A percentile compares a stretch with the other conserved stretches of the same genome.
Conservation (phyloP, 2,329 filamentous ascomycete genomes). For the Septoria linicola region DNA sequence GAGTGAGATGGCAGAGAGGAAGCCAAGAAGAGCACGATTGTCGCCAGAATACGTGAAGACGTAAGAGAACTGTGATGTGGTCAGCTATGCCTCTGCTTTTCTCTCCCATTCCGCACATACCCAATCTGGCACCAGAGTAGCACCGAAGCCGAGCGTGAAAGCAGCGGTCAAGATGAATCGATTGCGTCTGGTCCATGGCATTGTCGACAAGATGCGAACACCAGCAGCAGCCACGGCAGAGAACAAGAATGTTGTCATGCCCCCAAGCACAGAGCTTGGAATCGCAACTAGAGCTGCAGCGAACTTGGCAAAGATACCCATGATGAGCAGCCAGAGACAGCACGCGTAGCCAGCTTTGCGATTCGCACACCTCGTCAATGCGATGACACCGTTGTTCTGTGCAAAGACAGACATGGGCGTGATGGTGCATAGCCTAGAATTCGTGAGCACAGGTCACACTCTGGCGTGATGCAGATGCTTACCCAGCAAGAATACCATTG, state of each 20-base stretch:
- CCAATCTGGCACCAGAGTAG: conserved; percentile 47
- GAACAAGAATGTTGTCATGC: conserved; percentile 74
- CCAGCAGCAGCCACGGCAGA: conserved; percentile 73
- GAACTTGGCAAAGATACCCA: conserved; percentile 82
- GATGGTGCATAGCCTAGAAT: conserved; percentile 63
- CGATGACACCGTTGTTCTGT: conserved; percentile 83
- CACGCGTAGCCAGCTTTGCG: conserved; percentile 76
- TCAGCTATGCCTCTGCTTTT: neutral
- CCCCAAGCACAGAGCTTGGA: conserved; percentile 53
- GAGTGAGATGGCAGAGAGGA: conserved; percentile 64
- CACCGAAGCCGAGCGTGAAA: conserved; percentile 67
- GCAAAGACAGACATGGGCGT: conserved; percentile 79
- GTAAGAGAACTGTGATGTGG: conserved; percentile 37
- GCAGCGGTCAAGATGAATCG: conserved; percentile 78
- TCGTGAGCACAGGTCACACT: neutral
- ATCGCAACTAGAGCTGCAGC: conserved; percentile 76
- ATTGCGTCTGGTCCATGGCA: conserved; percentile 74
- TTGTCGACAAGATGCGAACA: conserved; percentile 69
- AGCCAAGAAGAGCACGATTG: conserved; percentile 67
- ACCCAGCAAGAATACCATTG: conserved; percentile 67
- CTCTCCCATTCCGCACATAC: neutral
- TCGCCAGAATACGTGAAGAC: conserved; percentile 71
- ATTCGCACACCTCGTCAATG: conserved; percentile 77
- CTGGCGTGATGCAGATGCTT: neutral
- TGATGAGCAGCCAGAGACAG: conserved; percentile 73